Conservation (phyloP, 768 basidiomycete species). For the Amanita fuliginea region DNA sequence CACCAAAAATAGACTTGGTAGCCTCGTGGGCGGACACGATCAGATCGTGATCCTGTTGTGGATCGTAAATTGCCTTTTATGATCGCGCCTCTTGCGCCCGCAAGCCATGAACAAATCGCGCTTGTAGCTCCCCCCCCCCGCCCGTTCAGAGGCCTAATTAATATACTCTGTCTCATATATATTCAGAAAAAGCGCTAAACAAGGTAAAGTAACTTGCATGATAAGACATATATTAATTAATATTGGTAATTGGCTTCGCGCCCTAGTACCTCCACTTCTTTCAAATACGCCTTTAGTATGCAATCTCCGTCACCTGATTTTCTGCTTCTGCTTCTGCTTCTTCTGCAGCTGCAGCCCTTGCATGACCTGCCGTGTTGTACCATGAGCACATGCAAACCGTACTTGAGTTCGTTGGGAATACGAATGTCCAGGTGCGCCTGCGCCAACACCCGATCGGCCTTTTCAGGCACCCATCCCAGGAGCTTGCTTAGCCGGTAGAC, state of each 20-base stretch:
- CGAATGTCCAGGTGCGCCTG: constrained; percentile 47
- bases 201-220: not conserved
- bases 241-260: not conserved
- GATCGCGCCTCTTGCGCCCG: not conserved
- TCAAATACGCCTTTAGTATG: constrained; percentile 21
- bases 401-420: constrained; percentile 42
- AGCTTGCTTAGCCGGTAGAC: constrained; percentile 43
- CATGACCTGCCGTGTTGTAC: constrained; percentile 44
- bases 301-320: constrained; percentile 17
- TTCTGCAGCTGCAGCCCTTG: constrained; percentile 47
- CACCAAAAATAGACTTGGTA: constrained; percentile 1
- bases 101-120: constrained; percentile 1
- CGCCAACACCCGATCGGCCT: constrained; percentile 36
- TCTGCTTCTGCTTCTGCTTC: too few species aligned
- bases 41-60: constrained; percentile 1
- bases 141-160: not conserved
- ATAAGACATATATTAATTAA: not conserved
- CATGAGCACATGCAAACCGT: constrained; percentile 48
- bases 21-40: not conserved
- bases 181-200: not conserved
- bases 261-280: not conserved
- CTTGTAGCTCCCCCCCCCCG: too few species aligned
- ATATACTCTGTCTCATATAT: not conserved
- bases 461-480: constrained; percentile 37
- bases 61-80: not conserved